Evolutionary conservation across 768 basidiomycete genomes (phyloP), one percentile per base, ranked within the genome.

Genomic region (Psilocybe cyanescens): DNA sequence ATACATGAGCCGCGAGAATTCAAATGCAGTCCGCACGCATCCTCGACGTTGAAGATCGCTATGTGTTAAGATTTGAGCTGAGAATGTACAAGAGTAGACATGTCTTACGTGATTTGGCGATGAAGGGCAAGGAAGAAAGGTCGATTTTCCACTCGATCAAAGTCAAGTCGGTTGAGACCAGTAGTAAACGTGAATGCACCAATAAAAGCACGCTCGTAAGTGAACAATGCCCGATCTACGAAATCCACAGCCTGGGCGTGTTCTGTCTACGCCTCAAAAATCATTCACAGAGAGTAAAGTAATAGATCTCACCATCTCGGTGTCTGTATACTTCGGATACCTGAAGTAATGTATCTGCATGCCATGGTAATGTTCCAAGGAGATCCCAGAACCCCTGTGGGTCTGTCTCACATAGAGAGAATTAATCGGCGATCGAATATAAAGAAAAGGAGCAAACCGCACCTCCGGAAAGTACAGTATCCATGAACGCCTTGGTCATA

Each of bases 91-190:
- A 12, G 37, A 45, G 24, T 30, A n/a, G 11, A 2, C 24, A 37
- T 17, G 61, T 71, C 90, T 63, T 73, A 95, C 91, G 86, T 84
- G 2, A 95, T 83, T 68, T 93, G 89, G 58, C 95, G 83, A 66
- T 95, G 92, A 1, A 97, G 63, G 1, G 92, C 95, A 6, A 97
- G 84, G 77, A 91, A 98, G 74, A 99, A 92, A 0, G 94, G 92
- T 44, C 97, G 81, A 67, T 97, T 98, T 74, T 98, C 96, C 9
- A 97, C 91, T 11, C 77, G 82, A 64, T 93, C 88, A 71, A 98
- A 99, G 69, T 97, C 94, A 2, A 99, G 83, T 9, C 96, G 84
- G 62, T 91, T 91, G 2, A 82, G 75, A 7, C 96, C 97, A 37
- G 77, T 86, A 1, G 93, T 88, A 74, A 97, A 89, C 65, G 84